Conservation (phyloP, 2,329 filamentous ascomycete species). For the Ilyonectria mors-panacis region DNA sequence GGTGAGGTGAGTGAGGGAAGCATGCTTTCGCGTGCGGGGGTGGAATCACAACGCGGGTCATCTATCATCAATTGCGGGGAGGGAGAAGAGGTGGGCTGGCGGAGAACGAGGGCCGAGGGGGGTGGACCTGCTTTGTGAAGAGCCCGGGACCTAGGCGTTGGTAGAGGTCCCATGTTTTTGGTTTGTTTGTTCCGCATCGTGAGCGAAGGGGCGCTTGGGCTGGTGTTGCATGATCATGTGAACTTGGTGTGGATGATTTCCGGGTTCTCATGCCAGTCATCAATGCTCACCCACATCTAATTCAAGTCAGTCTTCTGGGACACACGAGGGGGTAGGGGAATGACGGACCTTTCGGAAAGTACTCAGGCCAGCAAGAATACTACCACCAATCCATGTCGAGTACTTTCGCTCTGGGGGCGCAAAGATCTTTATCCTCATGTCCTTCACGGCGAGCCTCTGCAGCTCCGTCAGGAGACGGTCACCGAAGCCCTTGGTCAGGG, state of each 20-base stretch:
- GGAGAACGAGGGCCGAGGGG: constrained; percentile 19
- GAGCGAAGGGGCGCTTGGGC: constrained; percentile 26
- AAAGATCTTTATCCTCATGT: constrained; percentile 99
- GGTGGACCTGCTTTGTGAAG: constrained; percentile 32
- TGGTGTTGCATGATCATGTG: constrained; percentile 68
- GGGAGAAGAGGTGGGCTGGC: constrained; percentile 20
- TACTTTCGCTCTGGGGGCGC: constrained; percentile 98
- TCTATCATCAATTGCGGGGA: constrained; percentile 33
- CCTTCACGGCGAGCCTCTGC: constrained; percentile 93
- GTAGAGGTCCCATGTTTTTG: constrained; percentile 26
- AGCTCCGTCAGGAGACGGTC: constrained; percentile 93
- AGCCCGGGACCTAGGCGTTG: constrained; percentile 17
- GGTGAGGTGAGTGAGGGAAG: not conserved
- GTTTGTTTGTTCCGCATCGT: constrained; percentile 31
- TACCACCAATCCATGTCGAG: constrained; percentile 98
- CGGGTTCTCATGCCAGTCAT: constrained; percentile 99
- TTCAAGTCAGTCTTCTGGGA: constrained; percentile 35
- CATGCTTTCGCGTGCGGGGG: constrained; percentile 14
- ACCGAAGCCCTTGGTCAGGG: constrained; percentile 96
- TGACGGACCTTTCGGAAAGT: constrained; percentile 93
- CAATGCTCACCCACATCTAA: constrained; percentile 99
- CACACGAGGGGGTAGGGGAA: not conserved
- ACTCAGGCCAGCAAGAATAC: constrained; percentile 95
- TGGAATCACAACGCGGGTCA: constrained; percentile 24
- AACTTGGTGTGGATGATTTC: constrained; percentile 99